Evolutionary conservation across 225 moss, liverwort and hornwort genomes (phyloP).

Genomic region (Rhytidiadelphus loreus): DNA sequence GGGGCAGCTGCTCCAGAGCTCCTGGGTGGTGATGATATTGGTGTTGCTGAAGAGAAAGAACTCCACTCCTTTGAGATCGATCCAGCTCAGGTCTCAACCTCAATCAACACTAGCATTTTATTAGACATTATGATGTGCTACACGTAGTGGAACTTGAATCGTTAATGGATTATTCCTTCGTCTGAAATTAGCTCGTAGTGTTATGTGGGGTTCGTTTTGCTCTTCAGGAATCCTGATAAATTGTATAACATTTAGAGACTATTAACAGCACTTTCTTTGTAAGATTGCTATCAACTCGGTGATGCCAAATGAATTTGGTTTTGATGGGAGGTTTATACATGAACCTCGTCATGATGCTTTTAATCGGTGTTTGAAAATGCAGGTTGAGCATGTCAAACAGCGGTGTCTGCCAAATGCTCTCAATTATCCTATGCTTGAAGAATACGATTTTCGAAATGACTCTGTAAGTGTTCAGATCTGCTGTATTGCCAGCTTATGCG

Average conservation of each 20-base stretch:
- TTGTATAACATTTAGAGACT: background rate
- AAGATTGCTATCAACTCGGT: background rate
- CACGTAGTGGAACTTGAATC: background rate
- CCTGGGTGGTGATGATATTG: constrained; percentile 59
- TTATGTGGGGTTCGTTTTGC: background rate
- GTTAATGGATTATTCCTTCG: background rate
- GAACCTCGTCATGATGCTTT: background rate
- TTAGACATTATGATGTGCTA: background rate
- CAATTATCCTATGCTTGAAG: constrained; percentile 97
- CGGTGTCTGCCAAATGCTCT: constrained; percentile 93
- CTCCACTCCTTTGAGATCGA: constrained; percentile 96
- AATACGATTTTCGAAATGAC: constrained; percentile 97
- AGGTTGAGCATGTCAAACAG: constrained; percentile 99
- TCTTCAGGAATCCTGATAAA: background rate
- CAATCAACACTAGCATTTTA: background rate
- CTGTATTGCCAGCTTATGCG: background rate
- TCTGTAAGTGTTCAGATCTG: constrained; percentile 52
- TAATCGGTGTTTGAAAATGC: background rate
- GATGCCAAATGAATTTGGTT: background rate
- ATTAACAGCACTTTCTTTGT: background rate
- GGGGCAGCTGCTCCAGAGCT: constrained; percentile 63
- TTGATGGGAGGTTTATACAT: background rate
- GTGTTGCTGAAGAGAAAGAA: constrained; percentile 87
- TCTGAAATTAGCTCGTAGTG: background rate
- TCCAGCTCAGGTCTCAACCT: constrained; percentile 67